A percentile compares a stretch with the other conserved stretches of the same genome.
Conservation (phyloP, 129 eudicot genomes). For the Flaveria sonorensis region DNA sequence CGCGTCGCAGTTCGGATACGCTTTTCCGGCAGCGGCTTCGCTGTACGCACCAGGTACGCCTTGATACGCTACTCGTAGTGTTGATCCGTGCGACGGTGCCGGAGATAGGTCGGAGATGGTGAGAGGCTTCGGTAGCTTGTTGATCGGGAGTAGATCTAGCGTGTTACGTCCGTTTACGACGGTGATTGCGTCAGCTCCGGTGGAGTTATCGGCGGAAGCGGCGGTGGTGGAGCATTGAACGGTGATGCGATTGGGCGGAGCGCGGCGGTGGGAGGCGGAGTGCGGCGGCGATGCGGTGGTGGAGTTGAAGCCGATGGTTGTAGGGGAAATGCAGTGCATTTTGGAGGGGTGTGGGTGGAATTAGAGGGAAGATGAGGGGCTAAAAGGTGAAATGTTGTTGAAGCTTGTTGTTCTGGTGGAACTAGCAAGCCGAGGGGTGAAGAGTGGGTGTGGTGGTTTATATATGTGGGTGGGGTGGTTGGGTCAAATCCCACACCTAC, state of each 20-base stretch:
- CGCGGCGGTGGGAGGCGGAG: not conserved
- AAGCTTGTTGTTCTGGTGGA: not conserved
- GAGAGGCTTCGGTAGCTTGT: conserved; percentile 56
- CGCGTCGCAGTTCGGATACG: conserved; percentile 67
- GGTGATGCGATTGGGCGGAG: not conserved
- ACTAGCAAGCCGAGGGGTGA: not conserved
- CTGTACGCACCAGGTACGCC: conserved; percentile 90
- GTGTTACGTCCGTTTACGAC: conserved; percentile 43
- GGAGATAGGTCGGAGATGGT: conserved; percentile 59
- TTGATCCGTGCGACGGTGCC: conserved; percentile 64
- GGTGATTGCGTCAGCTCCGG: conserved; percentile 27
- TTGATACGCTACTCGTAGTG: conserved; percentile 78
- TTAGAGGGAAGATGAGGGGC: too few species aligned
- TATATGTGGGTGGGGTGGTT: conserved; percentile 9
- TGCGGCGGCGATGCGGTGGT: not conserved
- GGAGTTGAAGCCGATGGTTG: not conserved
- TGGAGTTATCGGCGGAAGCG: conserved; percentile 22
- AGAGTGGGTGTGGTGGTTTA: not conserved
- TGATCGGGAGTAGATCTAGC: conserved; percentile 29
- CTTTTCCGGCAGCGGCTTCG: conserved; percentile 77
- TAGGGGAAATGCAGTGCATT: not conserved
- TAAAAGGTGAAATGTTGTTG: not conserved
- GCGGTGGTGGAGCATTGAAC: not conserved
- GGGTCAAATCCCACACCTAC: conserved; percentile 15
- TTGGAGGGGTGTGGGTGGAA: not conserved